A percentile compares a stretch with the other conserved stretches of the same genome.
These are phyloP conservation scores for Fimicolochytrium jonesii DNA, from an alignment of 192 early-diverging fungal species.

Conservation along the genomic window DNA sequence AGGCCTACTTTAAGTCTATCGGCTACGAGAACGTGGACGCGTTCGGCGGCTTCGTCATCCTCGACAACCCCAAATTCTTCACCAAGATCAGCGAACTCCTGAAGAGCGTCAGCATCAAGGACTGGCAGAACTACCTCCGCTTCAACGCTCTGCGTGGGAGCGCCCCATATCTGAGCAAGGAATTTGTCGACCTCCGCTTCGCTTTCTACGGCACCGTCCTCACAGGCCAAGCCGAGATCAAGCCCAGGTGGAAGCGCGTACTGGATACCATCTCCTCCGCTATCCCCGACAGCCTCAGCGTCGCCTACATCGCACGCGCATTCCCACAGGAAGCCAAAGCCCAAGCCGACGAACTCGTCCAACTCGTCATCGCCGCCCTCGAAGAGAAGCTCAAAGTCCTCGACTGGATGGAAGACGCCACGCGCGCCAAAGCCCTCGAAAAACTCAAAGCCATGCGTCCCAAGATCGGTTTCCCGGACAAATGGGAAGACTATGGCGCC, in stretches of 20 bases:
- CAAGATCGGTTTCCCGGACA: slow-evolving; percentile 61
- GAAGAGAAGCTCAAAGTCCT: slow-evolving; percentile 33
- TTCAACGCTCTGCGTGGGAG: neutral
- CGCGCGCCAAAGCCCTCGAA: slow-evolving; percentile 46
- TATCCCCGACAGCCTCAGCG: neutral
- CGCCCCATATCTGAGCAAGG: neutral
- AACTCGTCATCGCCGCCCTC: slow-evolving; percentile 40
- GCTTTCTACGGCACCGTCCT: neutral
- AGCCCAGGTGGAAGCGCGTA: neutral
- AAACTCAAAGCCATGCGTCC: slow-evolving; percentile 57
- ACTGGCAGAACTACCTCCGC: neutral
- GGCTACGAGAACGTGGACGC: neutral
- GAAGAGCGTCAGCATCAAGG: neutral
- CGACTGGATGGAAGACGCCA: slow-evolving; percentile 58
- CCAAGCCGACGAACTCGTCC: slow-evolving; percentile 14
- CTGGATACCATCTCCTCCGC: neutral
- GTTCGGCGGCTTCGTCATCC: neutral
- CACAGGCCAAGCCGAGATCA: neutral
- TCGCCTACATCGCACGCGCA: neutral
- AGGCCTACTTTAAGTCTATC: neutral
- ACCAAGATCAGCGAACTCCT: neutral
- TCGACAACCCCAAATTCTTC: neutral
- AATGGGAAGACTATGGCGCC: slow-evolving; percentile 47
- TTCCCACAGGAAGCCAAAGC: neutral
- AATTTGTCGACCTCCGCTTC: neutral